Percentiles rank a stretch among this genome's conserved stretches.
These are phyloP conservation scores for Puccinellia tenuiflora DNA, from an alignment of 176 grass and related monocot genomes.

Conservation along the genomic window DNA sequence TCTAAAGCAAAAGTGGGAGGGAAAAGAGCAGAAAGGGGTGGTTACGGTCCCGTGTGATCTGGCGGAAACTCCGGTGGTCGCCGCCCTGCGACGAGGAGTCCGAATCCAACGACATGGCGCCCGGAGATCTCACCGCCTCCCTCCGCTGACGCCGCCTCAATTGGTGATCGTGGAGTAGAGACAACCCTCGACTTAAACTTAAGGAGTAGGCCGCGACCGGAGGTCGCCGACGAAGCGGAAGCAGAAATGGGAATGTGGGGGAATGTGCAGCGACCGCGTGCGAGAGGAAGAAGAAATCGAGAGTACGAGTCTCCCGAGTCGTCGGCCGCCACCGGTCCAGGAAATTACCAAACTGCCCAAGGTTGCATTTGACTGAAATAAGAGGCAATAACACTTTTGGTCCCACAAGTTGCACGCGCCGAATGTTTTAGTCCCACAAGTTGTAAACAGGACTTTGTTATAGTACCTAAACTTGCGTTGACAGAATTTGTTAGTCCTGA, in stretches of 20 bases:
- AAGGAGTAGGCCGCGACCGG: neutral
- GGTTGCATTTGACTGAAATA: neutral
- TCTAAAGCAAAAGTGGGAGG: neutral
- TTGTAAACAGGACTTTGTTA: too few relatives aligned
- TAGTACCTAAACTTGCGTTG: too few relatives aligned
- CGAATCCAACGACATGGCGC: slow-evolving; percentile 79
- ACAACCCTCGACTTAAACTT: neutral
- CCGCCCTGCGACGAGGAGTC: slow-evolving; percentile 64
- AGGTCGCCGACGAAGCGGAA: neutral
- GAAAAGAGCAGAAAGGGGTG: slow-evolving; percentile 1
- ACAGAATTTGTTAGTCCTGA: too few relatives aligned
- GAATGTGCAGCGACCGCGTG: slow-evolving; percentile 18
- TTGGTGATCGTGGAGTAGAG: neutral
- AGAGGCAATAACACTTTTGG: too few relatives aligned
- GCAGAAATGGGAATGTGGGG: neutral
- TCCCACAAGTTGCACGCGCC: too few relatives aligned
- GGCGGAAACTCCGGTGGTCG: slow-evolving; percentile 62
- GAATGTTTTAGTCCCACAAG: too few relatives aligned
- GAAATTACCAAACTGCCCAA: slow-evolving; percentile 17
- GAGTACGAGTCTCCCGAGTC: slow-evolving; percentile 4
- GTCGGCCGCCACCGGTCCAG: slow-evolving; percentile 3
- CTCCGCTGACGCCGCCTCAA: neutral
- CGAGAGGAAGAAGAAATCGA: neutral
- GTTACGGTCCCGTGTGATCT: slow-evolving; percentile 82
- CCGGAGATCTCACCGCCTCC: slow-evolving; percentile 22